Base-by-base conservation (phyloP, 768 basidiomycete genomes). In the Solioccasus polychromus region DNA sequence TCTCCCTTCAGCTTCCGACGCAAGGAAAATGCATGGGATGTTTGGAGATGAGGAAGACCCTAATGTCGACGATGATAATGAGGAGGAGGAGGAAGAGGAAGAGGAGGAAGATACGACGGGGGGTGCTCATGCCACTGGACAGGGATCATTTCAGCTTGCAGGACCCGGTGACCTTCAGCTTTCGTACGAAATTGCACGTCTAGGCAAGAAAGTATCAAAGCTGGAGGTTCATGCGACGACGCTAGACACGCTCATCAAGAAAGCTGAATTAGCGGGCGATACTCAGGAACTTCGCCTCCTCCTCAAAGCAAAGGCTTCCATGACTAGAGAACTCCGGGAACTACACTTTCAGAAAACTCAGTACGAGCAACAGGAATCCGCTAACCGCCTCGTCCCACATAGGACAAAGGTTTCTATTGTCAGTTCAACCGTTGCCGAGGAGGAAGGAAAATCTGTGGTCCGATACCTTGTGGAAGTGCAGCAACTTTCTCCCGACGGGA, bases 211-310 rank as follows among this genome's bases (percentile, higher is more conserved):
- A 47, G 80, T 97, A 45, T 69, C 71, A 6, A 85, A 87, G 51
- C 69, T 93, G 12, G 80, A 89, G 52, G 76, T 80, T 1, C 96
- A 98, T 55, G 86, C 90, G 44, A 67, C 77, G 28, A 88, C 92
- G 71, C 76, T 99, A 4, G 85, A 89, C 48, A 88, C 83, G 1
- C 71, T 98, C 35, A 91, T 96, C 58, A 89, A 89, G 58, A 94
- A 95, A 63, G 96, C 96, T 1, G 96, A 98, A 60, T 70, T 98
- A 30, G 91, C 90, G 4, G 96, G 94, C 0, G 92, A 91, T 59
- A 81, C 79, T 2, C 83, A 87, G 56, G 94, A 98, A 66, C 76
- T 95, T 18, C 78, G 77, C 47, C 75, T 98, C 35, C 78, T 98
- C 38, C 79, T 73, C 48, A 87, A 82, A 57, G 94, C 92, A 2